phyloP scores from a whole-genome alignment of 140 eudicot species.

The Ambrosia hybrid region DNA sequence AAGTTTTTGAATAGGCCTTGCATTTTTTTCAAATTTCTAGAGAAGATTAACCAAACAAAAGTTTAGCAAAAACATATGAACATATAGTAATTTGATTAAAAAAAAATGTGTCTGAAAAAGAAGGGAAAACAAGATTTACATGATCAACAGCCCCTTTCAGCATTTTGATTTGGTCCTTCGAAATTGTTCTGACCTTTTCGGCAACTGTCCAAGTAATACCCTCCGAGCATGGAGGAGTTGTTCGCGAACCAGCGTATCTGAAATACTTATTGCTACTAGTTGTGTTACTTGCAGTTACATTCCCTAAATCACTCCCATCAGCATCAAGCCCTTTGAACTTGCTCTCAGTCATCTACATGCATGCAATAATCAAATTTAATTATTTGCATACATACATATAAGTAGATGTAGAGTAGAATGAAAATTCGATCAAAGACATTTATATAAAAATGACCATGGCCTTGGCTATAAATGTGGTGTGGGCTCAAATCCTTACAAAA shows the following conservation, averaged over 20 bases:
- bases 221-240: slow-evolving; percentile 57
- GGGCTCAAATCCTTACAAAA: no score
- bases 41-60: neutral
- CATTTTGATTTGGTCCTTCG: slow-evolving; percentile 47
- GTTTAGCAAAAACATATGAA: neutral
- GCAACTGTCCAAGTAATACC: slow-evolving; percentile 47
- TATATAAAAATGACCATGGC: no score
- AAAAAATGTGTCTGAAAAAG: neutral
- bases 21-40: slow-evolving; percentile 49
- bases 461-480: no score
- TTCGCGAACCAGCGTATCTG: slow-evolving; percentile 51
- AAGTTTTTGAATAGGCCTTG: slow-evolving; percentile 49
- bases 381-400: neutral
- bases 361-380: neutral
- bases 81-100: neutral
- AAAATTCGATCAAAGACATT: no score
- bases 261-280: slow-evolving; percentile 29
- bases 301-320: slow-evolving; percentile 29
- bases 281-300: slow-evolving; percentile 26
- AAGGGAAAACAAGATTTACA: slow-evolving; percentile 39
- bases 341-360: slow-evolving; percentile 1
- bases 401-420: no score
- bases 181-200: slow-evolving; percentile 39
- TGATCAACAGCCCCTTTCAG: slow-evolving; percentile 41
- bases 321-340: slow-evolving; percentile 24